Evolutionary conservation across 78 protist genomes (phyloP).

Genomic region (Chrysochromulina parva): DNA sequence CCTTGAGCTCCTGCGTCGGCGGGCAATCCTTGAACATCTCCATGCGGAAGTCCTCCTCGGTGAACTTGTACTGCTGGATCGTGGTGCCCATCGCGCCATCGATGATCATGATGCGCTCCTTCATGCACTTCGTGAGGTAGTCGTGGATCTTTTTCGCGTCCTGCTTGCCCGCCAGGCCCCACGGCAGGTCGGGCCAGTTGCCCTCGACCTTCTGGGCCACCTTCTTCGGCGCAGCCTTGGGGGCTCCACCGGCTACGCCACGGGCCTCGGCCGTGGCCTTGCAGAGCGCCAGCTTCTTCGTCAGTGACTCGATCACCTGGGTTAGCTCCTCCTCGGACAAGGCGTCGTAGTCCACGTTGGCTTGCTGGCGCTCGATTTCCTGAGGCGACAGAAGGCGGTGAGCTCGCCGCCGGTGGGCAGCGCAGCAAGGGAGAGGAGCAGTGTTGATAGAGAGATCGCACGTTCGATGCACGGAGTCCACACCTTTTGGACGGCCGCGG

Average conservation of each 20-base stretch:
- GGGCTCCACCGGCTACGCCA: background rate
- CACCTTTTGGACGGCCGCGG: background rate
- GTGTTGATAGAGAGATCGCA: no score
- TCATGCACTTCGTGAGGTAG: slow-evolving; percentile 8
- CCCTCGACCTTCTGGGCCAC: background rate
- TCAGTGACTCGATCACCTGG: background rate
- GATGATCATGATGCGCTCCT: slow-evolving; percentile 82
- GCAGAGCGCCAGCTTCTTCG: background rate
- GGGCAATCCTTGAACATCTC: slow-evolving; percentile 71
- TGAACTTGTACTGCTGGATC: slow-evolving; percentile 83
- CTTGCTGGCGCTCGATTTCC: slow-evolving; percentile 13
- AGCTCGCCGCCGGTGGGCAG: no score
- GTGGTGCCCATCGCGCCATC: slow-evolving; percentile 99
- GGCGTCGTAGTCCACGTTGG: background rate
- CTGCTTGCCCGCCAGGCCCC: background rate
- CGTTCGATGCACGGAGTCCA: no score
- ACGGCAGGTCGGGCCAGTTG: background rate
- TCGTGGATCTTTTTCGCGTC: background rate
- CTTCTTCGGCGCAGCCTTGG: background rate
- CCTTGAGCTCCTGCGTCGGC: slow-evolving; percentile 73
- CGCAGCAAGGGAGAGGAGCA: no score
- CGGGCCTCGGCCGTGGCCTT: background rate
- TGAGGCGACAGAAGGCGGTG: no score
- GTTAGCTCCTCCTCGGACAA: background rate
- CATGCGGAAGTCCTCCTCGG: slow-evolving; percentile 92